These are phyloP conservation scores for Melocanna baccifera DNA, from an alignment of 176 grass and related monocot genomes.

Conservation along the genomic window DNA sequence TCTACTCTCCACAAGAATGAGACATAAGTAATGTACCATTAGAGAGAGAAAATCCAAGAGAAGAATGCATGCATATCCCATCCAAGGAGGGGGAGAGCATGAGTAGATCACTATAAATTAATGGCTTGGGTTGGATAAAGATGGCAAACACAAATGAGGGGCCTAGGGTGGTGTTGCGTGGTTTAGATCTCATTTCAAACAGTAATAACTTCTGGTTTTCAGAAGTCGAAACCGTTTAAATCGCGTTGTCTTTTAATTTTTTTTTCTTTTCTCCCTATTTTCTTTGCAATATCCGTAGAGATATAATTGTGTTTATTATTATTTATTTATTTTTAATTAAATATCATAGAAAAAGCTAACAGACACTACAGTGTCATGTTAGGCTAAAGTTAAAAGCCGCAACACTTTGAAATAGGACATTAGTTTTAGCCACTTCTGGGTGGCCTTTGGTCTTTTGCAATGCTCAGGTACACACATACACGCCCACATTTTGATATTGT, in stretches of 20 bases:
- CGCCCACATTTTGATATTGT: constrained; percentile 9
- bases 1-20: not conserved
- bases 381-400: too few relatives aligned
- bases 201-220: too few relatives aligned
- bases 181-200: not conserved
- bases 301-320: too few relatives aligned
- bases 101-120: not conserved
- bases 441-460: too few relatives aligned
- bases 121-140: constrained; percentile 19
- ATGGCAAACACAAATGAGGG: not conserved
- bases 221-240: too few relatives aligned
- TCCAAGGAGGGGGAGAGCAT: not conserved
- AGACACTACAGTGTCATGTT: too few relatives aligned
- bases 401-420: too few relatives aligned
- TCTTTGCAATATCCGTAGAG: too few relatives aligned
- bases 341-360: too few relatives aligned
- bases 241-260: too few relatives aligned
- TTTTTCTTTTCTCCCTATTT: too few relatives aligned
- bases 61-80: not conserved
- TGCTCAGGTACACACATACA: not conserved
- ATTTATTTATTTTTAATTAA: too few relatives aligned
- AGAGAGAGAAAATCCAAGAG: not conserved
- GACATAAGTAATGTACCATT: not conserved
- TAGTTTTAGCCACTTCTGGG: constrained; percentile 38
- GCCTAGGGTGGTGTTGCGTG: not conserved